Percentiles rank a stretch among this genome's conserved stretches.
phyloP scores from a whole-genome alignment of 768 basidiomycete genomes.

The Amyloporia xantha region DNA sequence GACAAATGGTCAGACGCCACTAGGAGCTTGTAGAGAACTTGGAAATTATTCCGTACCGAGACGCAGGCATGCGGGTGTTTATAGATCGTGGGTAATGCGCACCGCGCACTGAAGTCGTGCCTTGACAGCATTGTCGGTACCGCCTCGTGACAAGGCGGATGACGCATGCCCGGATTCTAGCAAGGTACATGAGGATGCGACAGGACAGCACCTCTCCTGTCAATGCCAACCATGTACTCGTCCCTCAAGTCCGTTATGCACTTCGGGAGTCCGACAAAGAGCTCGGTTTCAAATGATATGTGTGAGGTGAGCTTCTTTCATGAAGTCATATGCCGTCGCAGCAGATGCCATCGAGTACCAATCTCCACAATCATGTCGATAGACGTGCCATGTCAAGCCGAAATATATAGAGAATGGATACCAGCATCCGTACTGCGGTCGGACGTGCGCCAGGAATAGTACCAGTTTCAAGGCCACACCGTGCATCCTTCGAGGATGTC shows the following conservation, averaged over 20 bases:
- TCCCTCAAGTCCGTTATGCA: constrained; percentile 30
- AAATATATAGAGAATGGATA: constrained; percentile 60
- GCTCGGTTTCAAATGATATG: constrained; percentile 32
- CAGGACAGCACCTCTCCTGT: neutral
- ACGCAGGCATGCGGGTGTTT: neutral
- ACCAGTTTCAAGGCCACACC: constrained; percentile 26
- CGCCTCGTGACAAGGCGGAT: neutral
- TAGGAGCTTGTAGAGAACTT: too few species aligned
- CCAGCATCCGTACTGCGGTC: constrained; percentile 55
- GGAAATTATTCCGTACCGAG: too few species aligned
- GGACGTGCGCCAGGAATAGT: constrained; percentile 46
- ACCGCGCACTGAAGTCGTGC: neutral
- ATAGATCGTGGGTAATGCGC: neutral
- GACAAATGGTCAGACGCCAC: too few species aligned
- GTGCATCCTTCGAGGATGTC: constrained; percentile 48
- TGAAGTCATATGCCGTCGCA: too few species aligned
- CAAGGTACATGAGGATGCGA: neutral
- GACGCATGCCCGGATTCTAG: neutral
- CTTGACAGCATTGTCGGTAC: neutral
- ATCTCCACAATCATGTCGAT: neutral
- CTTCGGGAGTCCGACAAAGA: constrained; percentile 31
- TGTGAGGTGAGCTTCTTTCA: constrained; percentile 34
- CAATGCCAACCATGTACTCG: constrained; percentile 23
- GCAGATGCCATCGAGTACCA: neutral
- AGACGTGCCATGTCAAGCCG: constrained; percentile 56